Percentiles rank a stretch among this genome's conserved stretches.
Conservation (phyloP, 345 rosid species). For the Toxicodendron radicans region DNA sequence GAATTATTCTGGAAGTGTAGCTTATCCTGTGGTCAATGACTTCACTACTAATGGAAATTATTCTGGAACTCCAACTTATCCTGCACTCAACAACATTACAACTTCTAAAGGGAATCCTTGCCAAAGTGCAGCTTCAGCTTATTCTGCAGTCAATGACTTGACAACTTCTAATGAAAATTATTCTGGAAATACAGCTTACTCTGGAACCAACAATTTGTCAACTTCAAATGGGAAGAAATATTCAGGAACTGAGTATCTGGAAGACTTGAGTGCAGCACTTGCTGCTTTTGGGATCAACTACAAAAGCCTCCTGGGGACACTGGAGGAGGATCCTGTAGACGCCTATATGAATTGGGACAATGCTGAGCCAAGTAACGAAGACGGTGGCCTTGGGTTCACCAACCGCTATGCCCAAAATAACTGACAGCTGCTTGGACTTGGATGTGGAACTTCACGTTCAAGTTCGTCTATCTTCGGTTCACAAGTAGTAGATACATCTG, state of each 20-base stretch:
- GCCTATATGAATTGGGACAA: conserved; percentile 9
- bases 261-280: conserved; percentile 9
- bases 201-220: not conserved
- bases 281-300: not conserved
- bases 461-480: not conserved
- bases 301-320: not conserved
- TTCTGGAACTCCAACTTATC: too few relatives aligned
- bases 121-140: too few relatives aligned
- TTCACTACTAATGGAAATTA: too few relatives aligned
- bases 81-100: too few relatives aligned
- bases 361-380: not conserved
- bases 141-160: not conserved
- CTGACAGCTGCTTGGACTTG: not conserved
- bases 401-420: not conserved
- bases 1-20: too few relatives aligned
- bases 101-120: too few relatives aligned
- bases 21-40: too few relatives aligned
- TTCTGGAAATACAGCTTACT: not conserved
- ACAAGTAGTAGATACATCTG: not conserved
- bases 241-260: conserved; percentile 7
- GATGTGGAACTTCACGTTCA: not conserved
- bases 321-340: not conserved
- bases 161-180: not conserved
- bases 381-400: not conserved
- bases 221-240: not conserved